Evolutionary conservation across 192 early-diverging fungal genomes (phyloP).

Genomic region (Coemansia sp.): DNA sequence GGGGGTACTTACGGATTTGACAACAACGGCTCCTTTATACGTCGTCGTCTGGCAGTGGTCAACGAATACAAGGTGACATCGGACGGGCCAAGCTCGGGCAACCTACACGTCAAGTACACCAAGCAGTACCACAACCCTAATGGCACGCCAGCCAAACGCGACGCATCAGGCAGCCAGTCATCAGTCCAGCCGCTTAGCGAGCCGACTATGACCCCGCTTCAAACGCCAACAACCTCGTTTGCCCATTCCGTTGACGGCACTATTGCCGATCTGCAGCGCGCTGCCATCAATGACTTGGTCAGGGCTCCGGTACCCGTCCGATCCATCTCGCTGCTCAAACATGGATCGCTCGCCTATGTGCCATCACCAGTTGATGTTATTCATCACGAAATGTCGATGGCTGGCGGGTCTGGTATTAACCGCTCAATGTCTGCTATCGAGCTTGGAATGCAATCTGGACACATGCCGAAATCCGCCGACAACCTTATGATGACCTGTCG

Average conservation of each 20-base stretch:
- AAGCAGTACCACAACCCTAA: constrained; percentile 57
- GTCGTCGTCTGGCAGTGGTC: constrained; percentile 54
- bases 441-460: constrained; percentile 3
- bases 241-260: background rate
- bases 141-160: background rate
- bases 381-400: background rate
- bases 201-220: background rate
- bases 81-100: constrained; percentile 41
- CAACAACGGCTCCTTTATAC: constrained; percentile 38
- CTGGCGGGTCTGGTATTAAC: background rate
- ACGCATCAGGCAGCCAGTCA: background rate
- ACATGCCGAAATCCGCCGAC: background rate
- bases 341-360: background rate
- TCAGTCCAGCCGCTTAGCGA: background rate
- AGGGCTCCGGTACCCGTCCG: constrained; percentile 9
- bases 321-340: constrained; percentile 17
- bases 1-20: constrained; percentile 49
- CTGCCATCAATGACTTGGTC: background rate
- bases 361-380: background rate
- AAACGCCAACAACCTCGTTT: background rate
- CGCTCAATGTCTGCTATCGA: constrained; percentile 10
- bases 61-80: constrained; percentile 54
- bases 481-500: constrained; percentile 23
- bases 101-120: constrained; percentile 53
- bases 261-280: constrained; percentile 7